phyloP scores from a whole-genome alignment of 2,329 filamentous ascomycete genomes.

The Aaosphaeria pasadenensis region DNA sequence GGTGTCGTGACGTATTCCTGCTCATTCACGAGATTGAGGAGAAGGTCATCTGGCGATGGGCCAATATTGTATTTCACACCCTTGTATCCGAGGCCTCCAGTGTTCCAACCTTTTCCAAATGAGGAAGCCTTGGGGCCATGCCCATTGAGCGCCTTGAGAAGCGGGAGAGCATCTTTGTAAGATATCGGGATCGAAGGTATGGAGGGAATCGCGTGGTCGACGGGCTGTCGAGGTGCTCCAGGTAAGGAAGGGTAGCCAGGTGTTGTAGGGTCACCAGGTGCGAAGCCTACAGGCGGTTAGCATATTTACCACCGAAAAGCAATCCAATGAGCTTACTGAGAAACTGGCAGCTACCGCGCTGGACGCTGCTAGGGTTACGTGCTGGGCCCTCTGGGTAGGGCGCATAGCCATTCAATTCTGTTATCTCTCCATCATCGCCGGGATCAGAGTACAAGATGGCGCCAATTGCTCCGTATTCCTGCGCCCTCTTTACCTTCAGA shows the following conservation, averaged over 20 bases:
- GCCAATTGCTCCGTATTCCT: constrained; percentile 88
- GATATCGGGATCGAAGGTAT: constrained; percentile 93
- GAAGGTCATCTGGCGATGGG: constrained; percentile 69
- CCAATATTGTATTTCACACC: constrained; percentile 84
- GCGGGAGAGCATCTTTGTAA: constrained; percentile 78
- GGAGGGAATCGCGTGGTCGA: constrained; percentile 67
- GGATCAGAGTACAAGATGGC: constrained; percentile 83
- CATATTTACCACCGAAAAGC: background rate
- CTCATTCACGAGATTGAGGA: constrained; percentile 48
- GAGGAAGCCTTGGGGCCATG: constrained; percentile 75
- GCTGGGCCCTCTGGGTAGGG: constrained; percentile 84
- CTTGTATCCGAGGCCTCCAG: constrained; percentile 71
- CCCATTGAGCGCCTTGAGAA: constrained; percentile 87
- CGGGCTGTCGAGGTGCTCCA: constrained; percentile 72
- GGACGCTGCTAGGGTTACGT: constrained; percentile 82
- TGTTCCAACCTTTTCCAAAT: constrained; percentile 70
- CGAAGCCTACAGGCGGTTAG: constrained; percentile 45
- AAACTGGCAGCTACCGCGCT: constrained; percentile 77
- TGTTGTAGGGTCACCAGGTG: constrained; percentile 78
- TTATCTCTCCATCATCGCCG: constrained; percentile 79
- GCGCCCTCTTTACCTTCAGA: constrained; percentile 87
- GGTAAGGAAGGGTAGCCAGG: constrained; percentile 92
- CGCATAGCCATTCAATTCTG: constrained; percentile 75
- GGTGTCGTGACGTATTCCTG: constrained; percentile 51
- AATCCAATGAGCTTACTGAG: constrained; percentile 35